Evolutionary conservation across 2,329 filamentous ascomycete genomes (phyloP), one percentile per base, ranked within the genome.

Genomic region (Venturia oleaginea): DNA sequence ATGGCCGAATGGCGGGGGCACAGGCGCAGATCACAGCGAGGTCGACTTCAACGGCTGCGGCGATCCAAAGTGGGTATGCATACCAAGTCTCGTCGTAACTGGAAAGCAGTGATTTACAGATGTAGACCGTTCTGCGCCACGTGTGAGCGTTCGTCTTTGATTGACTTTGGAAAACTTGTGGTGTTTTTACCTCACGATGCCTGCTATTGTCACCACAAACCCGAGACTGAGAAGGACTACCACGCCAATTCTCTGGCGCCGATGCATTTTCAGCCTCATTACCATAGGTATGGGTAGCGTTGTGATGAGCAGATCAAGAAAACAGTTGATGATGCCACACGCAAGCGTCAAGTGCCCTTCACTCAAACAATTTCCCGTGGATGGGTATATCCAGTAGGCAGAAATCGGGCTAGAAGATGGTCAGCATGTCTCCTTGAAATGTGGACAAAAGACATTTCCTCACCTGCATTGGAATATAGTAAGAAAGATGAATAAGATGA

Each of bases 31-130:
- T 76, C n/a, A 80, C 74, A 11, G 76, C 78, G 7, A 80, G 66
- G 65, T 80, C 77, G 10, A 80, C 76, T 67, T 80, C 78, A 2
- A 80, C 74, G 0, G 76, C 74, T 4, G 78, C 77, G 54, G 73
- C 73, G n/a, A 80, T 79, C 76, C 78, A 80, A 0, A 80, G 69
- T 6, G 76, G 76, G 70, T 77, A 79, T 4, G 76, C 71, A 63
- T 73, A 76, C 78, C 78, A 80, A 2, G 77, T 78, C 63, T 74
- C 72, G 62, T 80, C 78, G 66, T 76, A 79, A 62, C 72, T 76
- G 2, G 67, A 68, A 6, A 79, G 71, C 6, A 80, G 67, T 19
- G 72, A 73, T 64, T 74, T 72, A 69, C 77, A 79, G 59, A 79
- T 78, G 67, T 69, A 79, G 71, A 75, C 79, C 4, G 77, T 80